Evolutionary conservation across 1,139 yeast genomes (phyloP), one percentile per base, ranked within the genome.

Genomic region (Saccharomyces pastorianus): DNA sequence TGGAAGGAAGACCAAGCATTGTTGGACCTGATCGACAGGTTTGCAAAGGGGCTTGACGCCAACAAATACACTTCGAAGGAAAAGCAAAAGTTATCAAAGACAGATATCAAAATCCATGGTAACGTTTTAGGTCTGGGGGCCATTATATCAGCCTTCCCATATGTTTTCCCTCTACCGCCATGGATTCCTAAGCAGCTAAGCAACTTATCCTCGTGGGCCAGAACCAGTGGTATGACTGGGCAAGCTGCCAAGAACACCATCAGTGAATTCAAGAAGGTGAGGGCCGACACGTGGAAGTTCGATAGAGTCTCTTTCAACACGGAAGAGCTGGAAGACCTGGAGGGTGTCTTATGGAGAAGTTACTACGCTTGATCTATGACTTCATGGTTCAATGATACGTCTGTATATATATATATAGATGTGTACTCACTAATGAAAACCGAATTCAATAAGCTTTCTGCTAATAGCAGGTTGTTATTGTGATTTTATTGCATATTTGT

Each of bases 211-310:
- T 80, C 80, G 27, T 84, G 83, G 68, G 79, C 86, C 7, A 67
- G 71, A 57, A 78, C 80, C 0, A 81, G 88, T 4, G 97, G 97
- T 3, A 72, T 84, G 55, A 83, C 88, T 41, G 96, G 96, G 1
- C 82, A 85, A 58, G 81, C 96, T 1, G 96, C 96, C 6, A 93
- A 93, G 70, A 83, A 84, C 32, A 79, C 83, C 1, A 76, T 95
- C 51, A 85, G 96, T 56, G 85, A 83, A 59, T 95, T 93, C 72
- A 93, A 91, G 69, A 91, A 90, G 73, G 85, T 89, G 5, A 81
- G 99, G 61, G 96, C 91, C 56, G 99, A 95, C 66, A 89, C 97
- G 0, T 95, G 99, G 99, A 96, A 88, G 62, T 80, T 89, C 59
- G 99, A 95, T 68, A 80, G 88, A 57, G 77, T 77, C 62, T 83